Conservation (phyloP, 176 grass and related monocot genomes). For the Carex pumila region DNA sequence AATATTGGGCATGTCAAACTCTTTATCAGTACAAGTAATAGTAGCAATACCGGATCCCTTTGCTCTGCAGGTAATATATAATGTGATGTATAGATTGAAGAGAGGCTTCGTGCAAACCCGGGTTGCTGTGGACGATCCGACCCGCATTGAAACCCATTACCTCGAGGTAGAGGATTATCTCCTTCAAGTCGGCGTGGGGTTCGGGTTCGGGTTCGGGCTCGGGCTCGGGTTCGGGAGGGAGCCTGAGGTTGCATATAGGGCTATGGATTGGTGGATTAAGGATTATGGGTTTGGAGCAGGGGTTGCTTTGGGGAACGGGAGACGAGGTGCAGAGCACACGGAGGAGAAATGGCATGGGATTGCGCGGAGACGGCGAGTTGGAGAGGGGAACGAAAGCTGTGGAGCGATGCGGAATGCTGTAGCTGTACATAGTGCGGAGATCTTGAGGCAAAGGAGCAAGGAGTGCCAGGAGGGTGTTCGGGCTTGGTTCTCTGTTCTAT, state of each 20-base stretch:
- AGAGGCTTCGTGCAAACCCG: conserved; percentile 34
- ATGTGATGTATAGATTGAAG: conserved; percentile 47
- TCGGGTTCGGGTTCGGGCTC: conserved; percentile 38
- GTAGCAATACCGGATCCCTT: conserved; percentile 40
- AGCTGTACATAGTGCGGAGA: conserved; percentile 16
- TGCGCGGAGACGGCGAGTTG: conserved; percentile 3
- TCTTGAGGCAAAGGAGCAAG: background rate
- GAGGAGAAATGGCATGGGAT: background rate
- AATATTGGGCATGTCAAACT: too few relatives aligned
- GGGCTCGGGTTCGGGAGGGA: conserved; percentile 10
- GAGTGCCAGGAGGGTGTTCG: too few relatives aligned
- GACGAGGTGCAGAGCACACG: background rate
- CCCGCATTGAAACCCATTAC: conserved; percentile 69
- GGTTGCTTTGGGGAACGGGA: background rate
- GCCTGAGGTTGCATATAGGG: background rate
- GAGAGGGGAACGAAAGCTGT: conserved; percentile 15
- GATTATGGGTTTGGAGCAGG: background rate
- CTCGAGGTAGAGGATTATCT: conserved; percentile 70
- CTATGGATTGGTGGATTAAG: background rate
- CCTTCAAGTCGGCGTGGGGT: conserved; percentile 40
- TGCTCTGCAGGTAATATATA: conserved; percentile 50
- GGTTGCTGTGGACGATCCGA: conserved; percentile 41
- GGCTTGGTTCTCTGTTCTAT: too few relatives aligned
- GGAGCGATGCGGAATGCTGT: conserved; percentile 19
- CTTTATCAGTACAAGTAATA: background rate